phyloP scores from a whole-genome alignment of 1,284 basidiomycete genomes.

The Farysia itapuensis region DNA sequence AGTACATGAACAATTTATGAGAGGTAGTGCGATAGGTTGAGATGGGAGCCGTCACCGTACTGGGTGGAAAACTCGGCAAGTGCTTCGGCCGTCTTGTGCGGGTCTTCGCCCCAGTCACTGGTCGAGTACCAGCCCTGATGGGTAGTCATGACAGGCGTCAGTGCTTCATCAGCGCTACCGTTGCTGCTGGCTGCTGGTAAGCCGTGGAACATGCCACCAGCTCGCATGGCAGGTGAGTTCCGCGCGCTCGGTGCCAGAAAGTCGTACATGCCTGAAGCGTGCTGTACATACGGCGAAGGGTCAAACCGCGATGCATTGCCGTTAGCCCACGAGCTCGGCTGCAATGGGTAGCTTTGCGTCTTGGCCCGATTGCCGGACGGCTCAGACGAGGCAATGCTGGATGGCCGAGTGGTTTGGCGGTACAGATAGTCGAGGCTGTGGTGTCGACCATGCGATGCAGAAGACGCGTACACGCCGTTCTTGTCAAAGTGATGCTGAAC shows the following conservation, averaged over 20 bases:
- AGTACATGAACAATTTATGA: too few species aligned
- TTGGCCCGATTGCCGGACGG: too few species aligned
- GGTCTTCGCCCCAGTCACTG: constrained; percentile 38
- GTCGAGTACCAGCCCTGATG: constrained; percentile 27
- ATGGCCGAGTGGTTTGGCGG: constrained; percentile 3
- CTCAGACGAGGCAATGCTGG: not conserved
- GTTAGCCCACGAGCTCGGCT: constrained; percentile 23
- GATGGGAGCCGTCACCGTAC: constrained; percentile 19
- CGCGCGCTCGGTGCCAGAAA: constrained; percentile 32
- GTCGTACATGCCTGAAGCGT: constrained; percentile 36
- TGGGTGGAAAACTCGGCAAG: constrained; percentile 32
- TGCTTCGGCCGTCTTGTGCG: constrained; percentile 37
- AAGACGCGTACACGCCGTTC: constrained; percentile 32
- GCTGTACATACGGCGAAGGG: constrained; percentile 28
- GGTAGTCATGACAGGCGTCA: constrained; percentile 35
- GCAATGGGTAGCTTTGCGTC: too few species aligned
- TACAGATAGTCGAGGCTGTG: constrained; percentile 42
- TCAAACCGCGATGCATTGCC: constrained; percentile 16
- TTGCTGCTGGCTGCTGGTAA: constrained; percentile 31
- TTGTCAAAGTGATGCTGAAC: constrained; percentile 33
- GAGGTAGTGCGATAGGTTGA: constrained; percentile 27
- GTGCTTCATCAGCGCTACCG: constrained; percentile 32
- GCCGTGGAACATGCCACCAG: constrained; percentile 1
- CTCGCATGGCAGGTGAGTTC: constrained; percentile 28
- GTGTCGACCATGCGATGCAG: constrained; percentile 23